Conservation (phyloP, 345 rosid genomes). For the Sisymbrium altissimum region DNA sequence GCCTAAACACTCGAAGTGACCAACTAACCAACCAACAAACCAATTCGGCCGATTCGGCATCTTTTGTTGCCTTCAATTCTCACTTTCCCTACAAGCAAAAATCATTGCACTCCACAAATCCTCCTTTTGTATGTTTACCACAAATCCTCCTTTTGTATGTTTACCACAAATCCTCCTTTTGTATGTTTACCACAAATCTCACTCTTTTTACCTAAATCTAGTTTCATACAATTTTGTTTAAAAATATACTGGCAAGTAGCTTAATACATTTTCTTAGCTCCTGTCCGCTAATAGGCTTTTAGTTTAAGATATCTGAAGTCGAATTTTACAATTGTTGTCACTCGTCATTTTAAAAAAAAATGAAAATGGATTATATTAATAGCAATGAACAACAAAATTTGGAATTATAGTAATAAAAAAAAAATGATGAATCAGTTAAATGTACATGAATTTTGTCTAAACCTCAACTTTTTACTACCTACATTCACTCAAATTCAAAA, state of each 20-base stretch:
- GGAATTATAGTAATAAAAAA: neutral
- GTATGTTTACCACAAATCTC: neutral
- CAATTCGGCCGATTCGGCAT: constrained; percentile 11
- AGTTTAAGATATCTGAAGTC: neutral
- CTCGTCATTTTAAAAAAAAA: neutral
- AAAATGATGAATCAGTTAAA: constrained; percentile 14
- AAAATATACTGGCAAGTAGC: neutral
- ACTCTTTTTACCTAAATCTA: neutral
- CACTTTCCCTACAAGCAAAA: constrained; percentile 21
- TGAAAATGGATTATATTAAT: neutral
- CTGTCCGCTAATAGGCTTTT: neutral
- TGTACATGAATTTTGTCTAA: constrained; percentile 8
- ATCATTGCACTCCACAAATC: constrained; percentile 11
- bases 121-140: neutral
- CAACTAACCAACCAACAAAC: constrained; percentile 22
- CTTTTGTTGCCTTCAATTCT: constrained; percentile 22
- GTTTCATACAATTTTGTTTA: neutral
- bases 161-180: neutral
- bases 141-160: too few species aligned
- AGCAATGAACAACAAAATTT: neutral
- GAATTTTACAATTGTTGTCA: neutral
- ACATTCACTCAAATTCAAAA: constrained; percentile 15
- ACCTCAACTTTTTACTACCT: neutral
- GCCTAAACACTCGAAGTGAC: constrained; percentile 12
- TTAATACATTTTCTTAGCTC: neutral